Evolutionary conservation across 441 rosid genomes (phyloP).

Genomic region (Isatis lusitanica): DNA sequence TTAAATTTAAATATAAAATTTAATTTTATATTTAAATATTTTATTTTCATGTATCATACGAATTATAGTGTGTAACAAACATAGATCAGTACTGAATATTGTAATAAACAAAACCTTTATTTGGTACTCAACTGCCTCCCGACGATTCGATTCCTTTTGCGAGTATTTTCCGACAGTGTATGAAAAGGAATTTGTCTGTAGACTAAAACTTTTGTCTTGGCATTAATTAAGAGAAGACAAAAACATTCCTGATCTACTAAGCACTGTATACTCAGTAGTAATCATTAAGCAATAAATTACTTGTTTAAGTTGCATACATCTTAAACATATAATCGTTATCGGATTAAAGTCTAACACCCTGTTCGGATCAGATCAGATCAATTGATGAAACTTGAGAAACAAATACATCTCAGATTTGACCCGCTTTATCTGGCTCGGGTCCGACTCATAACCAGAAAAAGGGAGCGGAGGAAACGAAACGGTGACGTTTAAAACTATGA

Average conservation of each 20-base stretch:
- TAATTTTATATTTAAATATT: too few relatives aligned
- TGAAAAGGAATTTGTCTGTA: neutral
- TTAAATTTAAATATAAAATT: too few relatives aligned
- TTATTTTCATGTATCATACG: too few relatives aligned
- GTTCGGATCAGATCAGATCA: neutral
- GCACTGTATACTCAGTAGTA: neutral
- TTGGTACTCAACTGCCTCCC: neutral
- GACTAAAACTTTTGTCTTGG: constrained; percentile 1
- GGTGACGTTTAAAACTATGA: constrained; percentile 17
- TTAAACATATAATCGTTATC: neutral
- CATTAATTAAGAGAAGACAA: constrained; percentile 7
- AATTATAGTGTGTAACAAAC: neutral
- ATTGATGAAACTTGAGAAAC: neutral
- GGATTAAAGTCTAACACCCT: neutral
- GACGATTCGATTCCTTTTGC: neutral
- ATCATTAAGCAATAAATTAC: neutral
- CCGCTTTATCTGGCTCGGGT: constrained; percentile 20
- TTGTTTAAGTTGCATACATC: neutral
- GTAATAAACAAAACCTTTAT: neutral
- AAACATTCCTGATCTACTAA: constrained; percentile 23
- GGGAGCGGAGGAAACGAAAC: constrained; percentile 15
- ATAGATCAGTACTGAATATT: neutral
- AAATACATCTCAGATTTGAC: neutral
- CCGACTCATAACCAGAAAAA: neutral
- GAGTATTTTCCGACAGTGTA: neutral